A percentile compares a stretch with the other conserved stretches of the same genome.
Evolutionary conservation across 225 moss, liverwort and hornwort species (phyloP).

Genomic region (Neckera pumila): DNA sequence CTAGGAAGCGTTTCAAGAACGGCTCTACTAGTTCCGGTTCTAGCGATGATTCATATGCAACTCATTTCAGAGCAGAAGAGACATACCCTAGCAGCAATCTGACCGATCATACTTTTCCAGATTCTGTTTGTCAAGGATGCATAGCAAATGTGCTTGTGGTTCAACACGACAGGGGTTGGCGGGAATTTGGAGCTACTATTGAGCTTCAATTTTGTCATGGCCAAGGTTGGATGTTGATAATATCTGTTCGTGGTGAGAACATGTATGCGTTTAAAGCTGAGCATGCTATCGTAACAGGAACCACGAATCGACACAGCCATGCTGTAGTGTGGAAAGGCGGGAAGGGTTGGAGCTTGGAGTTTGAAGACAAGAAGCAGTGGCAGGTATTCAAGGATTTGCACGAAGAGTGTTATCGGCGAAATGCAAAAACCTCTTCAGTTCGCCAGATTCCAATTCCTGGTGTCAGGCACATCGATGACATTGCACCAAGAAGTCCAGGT

Average conservation of each 20-base stretch:
- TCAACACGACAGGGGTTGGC: conserved; percentile 68
- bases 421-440: conserved; percentile 65
- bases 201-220: conserved; percentile 68
- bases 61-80: conserved; percentile 20
- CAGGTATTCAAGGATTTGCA: conserved; percentile 89
- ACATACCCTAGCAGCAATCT: conserved; percentile 9
- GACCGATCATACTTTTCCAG: conserved; percentile 26
- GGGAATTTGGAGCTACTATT: conserved; percentile 69
- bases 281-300: conserved; percentile 70
- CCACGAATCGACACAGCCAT: conserved; percentile 78
- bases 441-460: conserved; percentile 97
- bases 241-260: conserved; percentile 58
- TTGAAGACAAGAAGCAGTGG: conserved; percentile 94
- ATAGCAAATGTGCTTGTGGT: conserved; percentile 77
- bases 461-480: conserved; percentile 73
- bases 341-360: conserved; percentile 94
- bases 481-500: conserved; percentile 37
- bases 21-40: conserved; percentile 59
- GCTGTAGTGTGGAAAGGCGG: conserved; percentile 91
- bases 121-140: conserved; percentile 52
- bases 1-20: conserved; percentile 66
- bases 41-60: conserved; percentile 61
- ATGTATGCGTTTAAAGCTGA: conserved; percentile 69
- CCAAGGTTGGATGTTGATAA: conserved; percentile 64
- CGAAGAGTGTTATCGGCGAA: conserved; percentile 82